These are phyloP conservation scores for Citrullus amarus DNA, from an alignment of 306 rosid genomes.

Conservation along the genomic window DNA sequence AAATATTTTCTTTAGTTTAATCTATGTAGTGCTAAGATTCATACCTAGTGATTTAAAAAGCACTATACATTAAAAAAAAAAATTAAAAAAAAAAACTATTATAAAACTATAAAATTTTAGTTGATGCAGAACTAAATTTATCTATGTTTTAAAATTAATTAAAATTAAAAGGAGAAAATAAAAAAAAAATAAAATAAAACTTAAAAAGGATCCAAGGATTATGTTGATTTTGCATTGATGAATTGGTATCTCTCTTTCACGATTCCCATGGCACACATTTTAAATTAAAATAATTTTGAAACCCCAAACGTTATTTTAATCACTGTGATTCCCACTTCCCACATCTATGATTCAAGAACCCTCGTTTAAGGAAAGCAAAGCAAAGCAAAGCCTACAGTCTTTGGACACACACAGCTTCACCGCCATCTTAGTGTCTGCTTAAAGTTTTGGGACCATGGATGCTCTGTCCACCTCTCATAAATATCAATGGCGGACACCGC, in stretches of 20 bases:
- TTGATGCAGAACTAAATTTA: background rate
- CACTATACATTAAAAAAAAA: too few species aligned
- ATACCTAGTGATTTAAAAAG: too few species aligned
- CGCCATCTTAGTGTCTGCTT: constrained; percentile 10
- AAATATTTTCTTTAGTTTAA: too few species aligned
- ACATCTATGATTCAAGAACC: background rate
- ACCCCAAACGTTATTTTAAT: background rate
- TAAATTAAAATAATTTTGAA: background rate
- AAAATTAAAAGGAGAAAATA: background rate
- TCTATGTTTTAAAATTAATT: background rate
- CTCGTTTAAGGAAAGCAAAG: constrained; percentile 9
- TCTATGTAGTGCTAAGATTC: too few species aligned
- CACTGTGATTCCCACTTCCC: background rate
- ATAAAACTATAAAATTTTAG: background rate
- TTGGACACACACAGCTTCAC: background rate
- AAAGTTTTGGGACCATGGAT: background rate
- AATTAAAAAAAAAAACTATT: too few species aligned
- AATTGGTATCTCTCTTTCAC: background rate
- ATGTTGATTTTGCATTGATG: background rate
- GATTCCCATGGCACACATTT: background rate
- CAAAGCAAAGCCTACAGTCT: background rate
- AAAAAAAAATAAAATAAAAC: background rate
- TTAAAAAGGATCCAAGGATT: background rate
- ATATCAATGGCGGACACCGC: constrained; percentile 4
- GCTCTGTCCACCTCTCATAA: background rate